phyloP scores from a whole-genome alignment of 1,284 basidiomycete species.

The Coniophora puteana region DNA sequence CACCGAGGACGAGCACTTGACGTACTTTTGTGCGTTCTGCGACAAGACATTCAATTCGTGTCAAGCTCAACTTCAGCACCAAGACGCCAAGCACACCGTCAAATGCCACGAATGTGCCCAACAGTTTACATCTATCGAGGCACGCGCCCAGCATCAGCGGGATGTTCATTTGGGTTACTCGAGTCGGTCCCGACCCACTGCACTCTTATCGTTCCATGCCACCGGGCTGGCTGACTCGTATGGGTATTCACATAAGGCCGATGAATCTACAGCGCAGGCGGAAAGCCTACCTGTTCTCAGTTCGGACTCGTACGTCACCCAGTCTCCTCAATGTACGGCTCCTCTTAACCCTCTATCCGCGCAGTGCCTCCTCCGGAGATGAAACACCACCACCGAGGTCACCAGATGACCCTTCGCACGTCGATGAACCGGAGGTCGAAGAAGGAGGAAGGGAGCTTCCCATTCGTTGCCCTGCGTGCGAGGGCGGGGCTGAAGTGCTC shows the following conservation, averaged over 20 bases:
- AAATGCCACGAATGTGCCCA: constrained; percentile 11
- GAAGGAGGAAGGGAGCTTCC: not conserved
- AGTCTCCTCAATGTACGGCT: too few species aligned
- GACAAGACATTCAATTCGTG: constrained; percentile 13
- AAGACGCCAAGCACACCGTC: constrained; percentile 5
- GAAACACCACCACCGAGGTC: too few species aligned
- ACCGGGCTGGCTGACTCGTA: constrained; percentile 6
- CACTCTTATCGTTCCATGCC: not conserved
- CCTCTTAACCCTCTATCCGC: too few species aligned
- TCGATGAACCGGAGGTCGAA: too few species aligned
- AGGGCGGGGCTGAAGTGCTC: constrained; percentile 1
- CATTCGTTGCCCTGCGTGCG: constrained; percentile 4
- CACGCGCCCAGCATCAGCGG: constrained; percentile 1
- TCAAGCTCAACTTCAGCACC: constrained; percentile 10
- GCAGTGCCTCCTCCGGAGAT: too few species aligned
- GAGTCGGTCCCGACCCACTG: too few species aligned
- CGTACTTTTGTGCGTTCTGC: constrained; percentile 19
- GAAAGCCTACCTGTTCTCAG: not conserved
- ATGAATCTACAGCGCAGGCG: not conserved
- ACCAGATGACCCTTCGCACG: too few species aligned
- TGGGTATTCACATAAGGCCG: constrained; percentile 9
- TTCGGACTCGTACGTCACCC: too few species aligned
- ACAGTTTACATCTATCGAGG: not conserved
- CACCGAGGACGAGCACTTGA: constrained; percentile 10
- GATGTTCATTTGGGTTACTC: too few species aligned